Conservation (phyloP, 2,329 filamentous ascomycete species). For the Pseudogymnoascus sp. region DNA sequence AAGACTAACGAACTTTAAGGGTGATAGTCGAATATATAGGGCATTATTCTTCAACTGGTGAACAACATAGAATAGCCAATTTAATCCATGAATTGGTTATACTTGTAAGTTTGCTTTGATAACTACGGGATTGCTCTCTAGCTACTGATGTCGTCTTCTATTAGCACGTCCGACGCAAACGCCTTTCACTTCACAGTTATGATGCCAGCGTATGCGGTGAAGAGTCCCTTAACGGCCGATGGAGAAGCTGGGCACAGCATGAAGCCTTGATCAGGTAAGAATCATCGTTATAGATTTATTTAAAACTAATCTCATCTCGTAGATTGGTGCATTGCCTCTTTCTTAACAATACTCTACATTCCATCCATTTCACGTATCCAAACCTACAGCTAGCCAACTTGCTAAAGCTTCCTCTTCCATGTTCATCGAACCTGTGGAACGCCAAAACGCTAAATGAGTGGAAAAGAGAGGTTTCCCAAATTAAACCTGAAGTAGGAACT, state of each 20-base stretch:
- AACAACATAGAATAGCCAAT: not conserved
- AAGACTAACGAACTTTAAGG: not conserved
- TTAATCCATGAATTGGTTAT: not conserved
- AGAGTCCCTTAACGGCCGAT: not conserved
- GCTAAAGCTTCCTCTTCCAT: not conserved
- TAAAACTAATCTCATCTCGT: not conserved
- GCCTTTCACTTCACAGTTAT: not conserved
- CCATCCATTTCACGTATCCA: not conserved
- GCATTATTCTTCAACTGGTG: not conserved
- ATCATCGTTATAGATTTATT: not conserved
- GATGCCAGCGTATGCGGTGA: not conserved
- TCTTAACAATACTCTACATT: not conserved
- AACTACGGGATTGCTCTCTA: not conserved
- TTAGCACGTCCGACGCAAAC: not conserved
- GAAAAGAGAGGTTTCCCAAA: slow-evolving; percentile 12
- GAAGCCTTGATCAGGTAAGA: not conserved
- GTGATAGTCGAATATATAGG: not conserved
- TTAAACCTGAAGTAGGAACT: slow-evolving; percentile 20
- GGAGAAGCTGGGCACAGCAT: not conserved
- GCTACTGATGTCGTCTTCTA: not conserved
- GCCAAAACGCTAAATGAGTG: not conserved
- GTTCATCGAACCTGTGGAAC: not conserved
- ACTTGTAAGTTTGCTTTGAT: not conserved
- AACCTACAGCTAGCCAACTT: not conserved
- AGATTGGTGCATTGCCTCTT: not conserved